Conservation (phyloP, 345 rosid genomes). For the Corchorus capsularis region DNA sequence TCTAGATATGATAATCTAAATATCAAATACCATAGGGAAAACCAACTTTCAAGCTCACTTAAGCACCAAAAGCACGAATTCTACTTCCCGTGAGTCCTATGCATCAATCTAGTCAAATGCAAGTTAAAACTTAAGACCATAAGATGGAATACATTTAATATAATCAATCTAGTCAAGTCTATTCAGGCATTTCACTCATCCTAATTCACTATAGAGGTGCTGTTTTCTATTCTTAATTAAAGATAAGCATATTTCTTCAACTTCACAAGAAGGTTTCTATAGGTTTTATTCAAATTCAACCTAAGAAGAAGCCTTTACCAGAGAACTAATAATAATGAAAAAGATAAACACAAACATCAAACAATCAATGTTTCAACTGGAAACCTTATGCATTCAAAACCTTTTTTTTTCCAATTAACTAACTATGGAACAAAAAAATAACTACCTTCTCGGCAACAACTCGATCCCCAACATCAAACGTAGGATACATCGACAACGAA, state of each 20-base stretch:
- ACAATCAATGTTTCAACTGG: neutral
- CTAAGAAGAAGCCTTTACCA: neutral
- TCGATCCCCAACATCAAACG: slow-evolving; percentile 95
- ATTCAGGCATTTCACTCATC: slow-evolving; percentile 1
- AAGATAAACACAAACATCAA: slow-evolving; percentile 1
- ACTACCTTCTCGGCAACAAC: slow-evolving; percentile 91
- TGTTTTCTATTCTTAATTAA: neutral
- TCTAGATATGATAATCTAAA: neutral
- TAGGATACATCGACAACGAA: slow-evolving; percentile 98
- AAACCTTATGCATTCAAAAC: slow-evolving; percentile 2
- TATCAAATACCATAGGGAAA: neutral
- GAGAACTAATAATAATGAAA: neutral
- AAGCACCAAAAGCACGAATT: neutral
- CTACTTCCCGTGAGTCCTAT: neutral
- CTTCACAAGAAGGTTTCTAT: neutral
- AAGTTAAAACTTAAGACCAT: neutral
- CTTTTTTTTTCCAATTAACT: neutral
- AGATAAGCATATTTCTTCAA: neutral
- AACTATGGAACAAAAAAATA: neutral
- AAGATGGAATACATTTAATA: neutral
- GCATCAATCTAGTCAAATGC: neutral
- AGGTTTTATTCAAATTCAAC: neutral
- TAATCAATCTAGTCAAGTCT: neutral
- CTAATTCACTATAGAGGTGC: neutral
- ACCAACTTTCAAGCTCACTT: neutral